Conservation (phyloP, 2,329 filamentous ascomycete genomes). For the Verticillium klebahnii region DNA sequence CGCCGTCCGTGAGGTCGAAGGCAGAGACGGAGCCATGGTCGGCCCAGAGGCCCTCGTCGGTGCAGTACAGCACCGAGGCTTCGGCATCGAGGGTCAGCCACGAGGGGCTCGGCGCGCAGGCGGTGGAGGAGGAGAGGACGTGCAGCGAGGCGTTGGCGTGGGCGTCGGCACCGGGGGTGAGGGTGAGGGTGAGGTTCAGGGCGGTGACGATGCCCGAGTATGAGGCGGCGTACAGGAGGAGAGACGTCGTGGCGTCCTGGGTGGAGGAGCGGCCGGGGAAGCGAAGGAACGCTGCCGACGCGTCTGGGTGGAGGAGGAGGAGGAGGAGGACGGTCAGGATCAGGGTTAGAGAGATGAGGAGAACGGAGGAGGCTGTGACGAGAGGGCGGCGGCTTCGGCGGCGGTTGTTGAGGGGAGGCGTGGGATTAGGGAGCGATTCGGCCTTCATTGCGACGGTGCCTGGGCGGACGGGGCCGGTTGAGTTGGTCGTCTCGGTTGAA, state of each 20-base stretch:
- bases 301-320: background rate
- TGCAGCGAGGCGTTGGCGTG: slow-evolving; percentile 27
- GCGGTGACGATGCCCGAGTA: slow-evolving; percentile 45
- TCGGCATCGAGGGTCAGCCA: slow-evolving; percentile 55
- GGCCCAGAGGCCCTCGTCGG: slow-evolving; percentile 49
- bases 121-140: slow-evolving; percentile 34
- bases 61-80: slow-evolving; percentile 50
- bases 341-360: background rate
- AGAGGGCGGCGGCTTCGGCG: background rate
- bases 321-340: background rate
- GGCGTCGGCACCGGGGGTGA: slow-evolving; percentile 23
- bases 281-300: background rate
- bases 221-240: slow-evolving; percentile 42
- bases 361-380: background rate
- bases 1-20: slow-evolving; percentile 33
- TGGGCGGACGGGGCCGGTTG: background rate
- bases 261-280: background rate
- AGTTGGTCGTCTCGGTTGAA: background rate
- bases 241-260: background rate
- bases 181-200: slow-evolving; percentile 33
- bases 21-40: slow-evolving; percentile 44
- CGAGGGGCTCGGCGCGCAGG: slow-evolving; percentile 50
- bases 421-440: background rate
- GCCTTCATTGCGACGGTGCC: background rate
- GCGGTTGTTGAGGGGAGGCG: background rate